phyloP scores from a whole-genome alignment of 768 basidiomycete species.

The Boletus reticulatus region DNA sequence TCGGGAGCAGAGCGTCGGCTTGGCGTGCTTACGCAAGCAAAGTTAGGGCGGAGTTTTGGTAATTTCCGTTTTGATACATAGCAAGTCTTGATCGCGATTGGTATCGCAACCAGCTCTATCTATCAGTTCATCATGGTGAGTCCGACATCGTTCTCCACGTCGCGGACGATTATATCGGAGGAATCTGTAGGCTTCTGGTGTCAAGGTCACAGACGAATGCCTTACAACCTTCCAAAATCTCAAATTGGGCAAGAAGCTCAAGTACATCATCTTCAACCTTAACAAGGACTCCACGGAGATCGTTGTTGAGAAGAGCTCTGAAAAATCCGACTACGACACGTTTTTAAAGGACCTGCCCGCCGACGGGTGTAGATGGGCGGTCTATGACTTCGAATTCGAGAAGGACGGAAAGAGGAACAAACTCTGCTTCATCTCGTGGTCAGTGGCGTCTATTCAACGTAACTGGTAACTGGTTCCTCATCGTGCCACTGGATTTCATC shows the following conservation, averaged over 20 bases:
- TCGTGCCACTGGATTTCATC: background rate
- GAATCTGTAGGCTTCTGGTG: slow-evolving; percentile 27
- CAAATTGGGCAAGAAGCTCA: slow-evolving; percentile 51
- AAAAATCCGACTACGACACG: slow-evolving; percentile 54
- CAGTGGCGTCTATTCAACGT: slow-evolving; percentile 33
- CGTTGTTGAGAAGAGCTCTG: slow-evolving; percentile 65
- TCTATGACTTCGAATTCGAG: slow-evolving; percentile 89
- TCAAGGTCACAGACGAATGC: slow-evolving; percentile 57
- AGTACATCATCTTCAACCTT: slow-evolving; percentile 85
- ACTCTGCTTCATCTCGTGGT: slow-evolving; percentile 86
- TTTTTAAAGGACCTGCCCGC: slow-evolving; percentile 76
- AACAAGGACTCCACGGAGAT: slow-evolving; percentile 63
- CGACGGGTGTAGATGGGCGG: slow-evolving; percentile 75
- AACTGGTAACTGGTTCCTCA: background rate
- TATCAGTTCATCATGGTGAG: slow-evolving; percentile 32
- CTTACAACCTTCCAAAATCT: slow-evolving; percentile 6
- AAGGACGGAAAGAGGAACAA: slow-evolving; percentile 82
- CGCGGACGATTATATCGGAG: background rate
- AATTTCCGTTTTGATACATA: slow-evolving; percentile 4
- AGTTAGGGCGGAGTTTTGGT: slow-evolving; percentile 26
- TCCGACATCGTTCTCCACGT: background rate
- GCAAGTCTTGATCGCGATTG: slow-evolving; percentile 22
- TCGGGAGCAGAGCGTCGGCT: background rate
- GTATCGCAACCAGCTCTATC: slow-evolving; percentile 22
- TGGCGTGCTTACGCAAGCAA: slow-evolving; percentile 22